Evolutionary conservation across 148 eudicot species (phyloP).

Genomic region (Drosera capensis): DNA sequence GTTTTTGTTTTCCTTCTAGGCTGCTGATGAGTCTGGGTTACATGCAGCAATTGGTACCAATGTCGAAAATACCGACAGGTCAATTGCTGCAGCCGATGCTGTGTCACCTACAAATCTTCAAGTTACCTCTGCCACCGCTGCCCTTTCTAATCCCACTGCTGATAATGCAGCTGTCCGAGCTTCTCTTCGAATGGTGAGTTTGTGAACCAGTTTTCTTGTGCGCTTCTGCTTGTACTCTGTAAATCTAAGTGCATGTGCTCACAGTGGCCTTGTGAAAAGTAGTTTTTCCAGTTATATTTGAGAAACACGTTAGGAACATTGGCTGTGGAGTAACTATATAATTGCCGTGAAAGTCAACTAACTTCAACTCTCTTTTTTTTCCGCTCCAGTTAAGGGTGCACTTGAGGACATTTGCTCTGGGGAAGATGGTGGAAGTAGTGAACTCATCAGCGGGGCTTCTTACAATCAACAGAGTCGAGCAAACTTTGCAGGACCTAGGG

Average conservation of each 20-base stretch:
- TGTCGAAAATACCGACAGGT: slow-evolving; percentile 26
- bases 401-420: slow-evolving; percentile 80
- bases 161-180: slow-evolving; percentile 56
- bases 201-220: not conserved
- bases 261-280: not conserved
- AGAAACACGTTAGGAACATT: not conserved
- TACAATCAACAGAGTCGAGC: slow-evolving; percentile 88
- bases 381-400: slow-evolving; percentile 68
- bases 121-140: slow-evolving; percentile 18
- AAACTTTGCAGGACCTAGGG: slow-evolving; percentile 97
- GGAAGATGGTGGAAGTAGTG: slow-evolving; percentile 97
- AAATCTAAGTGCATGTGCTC: not conserved
- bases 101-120: slow-evolving; percentile 37
- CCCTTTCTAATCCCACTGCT: slow-evolving; percentile 31
- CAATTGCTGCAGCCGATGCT: slow-evolving; percentile 21
- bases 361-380: not conserved
- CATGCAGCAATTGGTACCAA: slow-evolving; percentile 24
- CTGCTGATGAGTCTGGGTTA: slow-evolving; percentile 37
- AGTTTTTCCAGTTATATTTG: not conserved
- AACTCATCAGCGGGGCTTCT: slow-evolving; percentile 92
- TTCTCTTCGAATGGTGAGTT: slow-evolving; percentile 74
- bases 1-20: slow-evolving; percentile 40
- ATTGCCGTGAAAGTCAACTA: not conserved
- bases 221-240: slow-evolving; percentile 1
- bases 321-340: not conserved